Percentiles rank a stretch among this genome's conserved stretches.
These are phyloP conservation scores for Chloromonas sp. DNA, from an alignment of 163 green algal genomes.

Conservation along the genomic window DNA sequence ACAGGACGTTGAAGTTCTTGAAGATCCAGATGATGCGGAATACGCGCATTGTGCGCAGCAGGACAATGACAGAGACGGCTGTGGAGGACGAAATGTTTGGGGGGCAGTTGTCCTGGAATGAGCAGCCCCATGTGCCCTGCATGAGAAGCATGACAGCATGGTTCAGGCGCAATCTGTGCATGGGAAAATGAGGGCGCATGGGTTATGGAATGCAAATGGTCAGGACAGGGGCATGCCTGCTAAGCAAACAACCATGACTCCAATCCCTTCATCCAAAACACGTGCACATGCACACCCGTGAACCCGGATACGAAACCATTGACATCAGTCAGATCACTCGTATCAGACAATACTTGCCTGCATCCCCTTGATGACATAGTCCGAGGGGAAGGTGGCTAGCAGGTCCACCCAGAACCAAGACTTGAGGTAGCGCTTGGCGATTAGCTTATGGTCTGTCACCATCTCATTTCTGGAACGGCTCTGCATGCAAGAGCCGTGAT, in stretches of 20 bases:
- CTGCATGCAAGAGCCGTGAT: conserved; percentile 16
- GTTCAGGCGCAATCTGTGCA: background rate
- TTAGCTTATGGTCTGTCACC: conserved; percentile 40
- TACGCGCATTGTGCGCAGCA: conserved; percentile 41
- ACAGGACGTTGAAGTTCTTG: conserved; percentile 52
- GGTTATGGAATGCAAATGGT: too few species aligned
- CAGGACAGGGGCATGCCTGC: too few species aligned
- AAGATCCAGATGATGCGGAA: conserved; percentile 54
- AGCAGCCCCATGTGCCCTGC: conserved; percentile 48
- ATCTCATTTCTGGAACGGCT: conserved; percentile 35
- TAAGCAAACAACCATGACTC: too few species aligned
- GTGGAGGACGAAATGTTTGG: background rate
- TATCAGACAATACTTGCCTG: conserved; percentile 20
- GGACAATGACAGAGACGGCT: conserved; percentile 21
- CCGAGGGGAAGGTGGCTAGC: conserved; percentile 46
- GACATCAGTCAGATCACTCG: too few species aligned
- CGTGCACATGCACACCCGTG: too few species aligned
- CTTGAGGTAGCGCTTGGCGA: conserved; percentile 41
- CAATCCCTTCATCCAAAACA: too few species aligned
- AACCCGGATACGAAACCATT: too few species aligned
- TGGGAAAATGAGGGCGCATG: background rate
- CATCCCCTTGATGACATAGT: conserved; percentile 42
- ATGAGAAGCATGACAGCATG: background rate
- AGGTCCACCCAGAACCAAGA: conserved; percentile 50
- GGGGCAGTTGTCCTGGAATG: conserved; percentile 27